These are phyloP conservation scores for Heliamphora pulchella DNA, from an alignment of 179 eudicot species.

Conservation along the genomic window DNA sequence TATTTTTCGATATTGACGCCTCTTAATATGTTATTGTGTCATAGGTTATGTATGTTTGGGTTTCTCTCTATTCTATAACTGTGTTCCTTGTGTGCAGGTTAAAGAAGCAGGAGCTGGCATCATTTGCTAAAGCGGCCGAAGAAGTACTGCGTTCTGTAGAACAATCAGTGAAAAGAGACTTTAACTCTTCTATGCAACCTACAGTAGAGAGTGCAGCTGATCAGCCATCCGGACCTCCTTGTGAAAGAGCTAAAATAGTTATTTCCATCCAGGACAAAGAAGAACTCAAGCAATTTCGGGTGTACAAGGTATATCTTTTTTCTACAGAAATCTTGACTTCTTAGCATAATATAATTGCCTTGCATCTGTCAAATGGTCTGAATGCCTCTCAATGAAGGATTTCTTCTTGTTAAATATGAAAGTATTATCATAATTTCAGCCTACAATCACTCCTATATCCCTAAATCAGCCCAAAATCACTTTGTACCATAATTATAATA, in stretches of 20 bases:
- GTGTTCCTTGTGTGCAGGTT: conserved; percentile 30
- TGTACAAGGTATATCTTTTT: conserved; percentile 38
- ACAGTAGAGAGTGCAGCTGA: conserved; percentile 19
- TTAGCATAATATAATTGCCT: neutral
- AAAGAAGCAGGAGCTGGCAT: conserved; percentile 52
- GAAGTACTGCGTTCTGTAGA: conserved; percentile 46
- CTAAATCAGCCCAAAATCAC: too few species aligned
- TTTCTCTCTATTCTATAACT: neutral
- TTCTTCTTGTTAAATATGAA: too few species aligned
- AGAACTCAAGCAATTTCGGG: conserved; percentile 49
- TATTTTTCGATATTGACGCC: neutral
- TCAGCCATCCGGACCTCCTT: conserved; percentile 29
- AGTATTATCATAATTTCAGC: too few species aligned
- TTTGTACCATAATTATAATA: too few species aligned
- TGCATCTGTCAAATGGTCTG: too few species aligned
- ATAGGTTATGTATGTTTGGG: neutral
- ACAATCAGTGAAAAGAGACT: conserved; percentile 40
- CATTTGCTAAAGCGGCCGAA: conserved; percentile 47
- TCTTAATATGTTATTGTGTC: neutral
- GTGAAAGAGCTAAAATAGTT: conserved; percentile 53
- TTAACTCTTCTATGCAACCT: conserved; percentile 22
- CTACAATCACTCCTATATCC: too few species aligned
- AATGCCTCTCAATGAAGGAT: too few species aligned
- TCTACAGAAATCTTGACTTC: neutral
- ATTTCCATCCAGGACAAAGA: conserved; percentile 67